Evolutionary conservation across 495 filamentous ascomycete genomes (phyloP), one percentile per base, ranked within the genome.

Genomic region (Cudoniella acicularis): DNA sequence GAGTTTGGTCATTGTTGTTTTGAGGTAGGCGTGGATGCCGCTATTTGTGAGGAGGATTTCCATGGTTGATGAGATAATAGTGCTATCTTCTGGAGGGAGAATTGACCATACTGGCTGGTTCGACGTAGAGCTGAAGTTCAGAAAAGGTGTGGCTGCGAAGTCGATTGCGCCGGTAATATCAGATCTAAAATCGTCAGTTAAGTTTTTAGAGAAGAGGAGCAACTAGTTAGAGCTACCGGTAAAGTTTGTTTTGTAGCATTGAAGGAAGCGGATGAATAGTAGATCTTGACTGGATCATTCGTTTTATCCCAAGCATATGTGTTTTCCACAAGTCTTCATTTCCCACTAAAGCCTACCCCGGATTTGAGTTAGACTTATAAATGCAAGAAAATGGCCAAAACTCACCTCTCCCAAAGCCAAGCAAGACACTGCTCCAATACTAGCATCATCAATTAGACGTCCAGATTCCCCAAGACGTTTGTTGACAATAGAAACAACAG

Each of bases 121-220:
- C 10, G 16, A 21, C n/a, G 30, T 51, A 11, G 27, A 10, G 8
- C 45, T n/a, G 16, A 62, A 52, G 8, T 56, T 20, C 17, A 57
- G 20, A 57, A 45, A 24, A 27, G 59, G 59, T 4, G 42, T 40
- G 17, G 42, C 26, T 24, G 9, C 52, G 25, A 54, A 64, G 52
- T 64, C 61, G 23, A 64, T 56, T 23, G 61, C 61, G 16, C 61
- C 61, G 20, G 52, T 27, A 26, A 64, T n/a, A 60, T 64, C 61
- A 23, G 61, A 45, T 26, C 61, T 64, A 17, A 17, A 4, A 4
- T n/a, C 13, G 43, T 47, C 43, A 47, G 20, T n/a, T 47, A 4
- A 4, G 43, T 4, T 9, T 17, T 6, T 47, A 17, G 4, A 4
- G 6, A n/a, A n/a, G 16, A 17, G 43, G 4, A n/a, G 13, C 8